Percentiles rank a stretch among this genome's conserved stretches.
These are phyloP conservation scores for Boechera retrofracta DNA, from an alignment of 345 rosid species.

Conservation along the genomic window DNA sequence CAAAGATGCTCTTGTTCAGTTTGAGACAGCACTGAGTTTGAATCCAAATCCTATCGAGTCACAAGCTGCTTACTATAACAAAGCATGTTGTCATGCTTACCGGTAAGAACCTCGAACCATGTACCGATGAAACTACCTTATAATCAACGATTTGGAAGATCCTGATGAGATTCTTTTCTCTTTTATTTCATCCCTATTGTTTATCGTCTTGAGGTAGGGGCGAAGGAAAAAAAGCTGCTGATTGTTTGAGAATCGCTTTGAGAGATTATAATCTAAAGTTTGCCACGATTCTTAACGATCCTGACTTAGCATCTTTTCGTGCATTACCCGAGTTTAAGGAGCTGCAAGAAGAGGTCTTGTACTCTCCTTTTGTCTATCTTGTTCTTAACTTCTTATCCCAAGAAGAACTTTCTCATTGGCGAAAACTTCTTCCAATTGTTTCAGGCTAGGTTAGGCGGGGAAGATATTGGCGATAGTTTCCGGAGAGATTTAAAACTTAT, in stretches of 20 bases:
- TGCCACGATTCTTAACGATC: constrained; percentile 91
- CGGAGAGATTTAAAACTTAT: constrained; percentile 95
- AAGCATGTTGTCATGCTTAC: constrained; percentile 95
- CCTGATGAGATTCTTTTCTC: constrained; percentile 11
- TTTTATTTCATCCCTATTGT: not conserved
- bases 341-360: constrained; percentile 87
- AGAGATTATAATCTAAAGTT: constrained; percentile 89
- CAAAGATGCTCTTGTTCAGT: constrained; percentile 80
- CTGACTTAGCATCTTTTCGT: constrained; percentile 91
- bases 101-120: constrained; percentile 47
- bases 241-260: constrained; percentile 80
- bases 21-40: constrained; percentile 79
- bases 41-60: constrained; percentile 77
- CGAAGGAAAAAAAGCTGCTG: constrained; percentile 85
- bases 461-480: constrained; percentile 87
- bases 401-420: constrained; percentile 4
- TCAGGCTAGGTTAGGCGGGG: constrained; percentile 96
- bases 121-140: not conserved
- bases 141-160: not conserved
- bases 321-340: constrained; percentile 94
- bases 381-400: not conserved
- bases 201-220: constrained; percentile 59
- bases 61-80: constrained; percentile 94
- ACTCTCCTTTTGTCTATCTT: not conserved
- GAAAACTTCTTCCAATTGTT: not conserved